These are phyloP conservation scores for Nemania serpens DNA, from an alignment of 2,329 filamentous ascomycete genomes.

Conservation along the genomic window DNA sequence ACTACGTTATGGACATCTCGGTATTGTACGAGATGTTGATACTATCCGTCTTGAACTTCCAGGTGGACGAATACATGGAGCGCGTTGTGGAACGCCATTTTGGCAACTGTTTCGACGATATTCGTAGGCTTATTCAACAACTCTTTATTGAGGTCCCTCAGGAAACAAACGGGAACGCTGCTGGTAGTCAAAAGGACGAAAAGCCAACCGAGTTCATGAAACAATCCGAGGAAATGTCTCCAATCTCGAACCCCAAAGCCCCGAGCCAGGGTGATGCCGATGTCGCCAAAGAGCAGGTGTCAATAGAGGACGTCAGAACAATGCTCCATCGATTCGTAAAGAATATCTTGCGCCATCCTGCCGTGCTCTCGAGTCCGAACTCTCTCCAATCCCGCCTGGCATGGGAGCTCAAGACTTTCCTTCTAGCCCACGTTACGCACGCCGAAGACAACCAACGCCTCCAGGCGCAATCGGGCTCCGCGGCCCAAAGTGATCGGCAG, in stretches of 20 bases:
- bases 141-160: too few relatives aligned
- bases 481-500: background rate
- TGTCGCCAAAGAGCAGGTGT: too few relatives aligned
- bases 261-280: too few relatives aligned
- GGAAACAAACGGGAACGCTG: too few relatives aligned
- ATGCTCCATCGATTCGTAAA: background rate
- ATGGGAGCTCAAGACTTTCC: constrained; percentile 12
- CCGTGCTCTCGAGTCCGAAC: background rate
- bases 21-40: constrained; percentile 24
- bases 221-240: too few relatives aligned
- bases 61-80: constrained; percentile 28
- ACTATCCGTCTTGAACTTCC: constrained; percentile 22
- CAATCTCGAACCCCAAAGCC: too few relatives aligned
- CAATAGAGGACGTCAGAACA: background rate
- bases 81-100: background rate
- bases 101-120: too few relatives aligned
- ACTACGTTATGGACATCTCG: background rate
- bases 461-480: background rate
- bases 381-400: constrained; percentile 2
- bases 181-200: too few relatives aligned
- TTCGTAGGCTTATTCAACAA: too few relatives aligned
- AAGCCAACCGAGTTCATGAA: too few relatives aligned
- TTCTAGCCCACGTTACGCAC: constrained; percentile 22
- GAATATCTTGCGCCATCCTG: constrained; percentile 4
- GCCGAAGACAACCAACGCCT: constrained; percentile 16